Evolutionary conservation across 2,329 filamentous ascomycete genomes (phyloP), one percentile per base, ranked within the genome.

Genomic region (Sphaerulina vaccinii): DNA sequence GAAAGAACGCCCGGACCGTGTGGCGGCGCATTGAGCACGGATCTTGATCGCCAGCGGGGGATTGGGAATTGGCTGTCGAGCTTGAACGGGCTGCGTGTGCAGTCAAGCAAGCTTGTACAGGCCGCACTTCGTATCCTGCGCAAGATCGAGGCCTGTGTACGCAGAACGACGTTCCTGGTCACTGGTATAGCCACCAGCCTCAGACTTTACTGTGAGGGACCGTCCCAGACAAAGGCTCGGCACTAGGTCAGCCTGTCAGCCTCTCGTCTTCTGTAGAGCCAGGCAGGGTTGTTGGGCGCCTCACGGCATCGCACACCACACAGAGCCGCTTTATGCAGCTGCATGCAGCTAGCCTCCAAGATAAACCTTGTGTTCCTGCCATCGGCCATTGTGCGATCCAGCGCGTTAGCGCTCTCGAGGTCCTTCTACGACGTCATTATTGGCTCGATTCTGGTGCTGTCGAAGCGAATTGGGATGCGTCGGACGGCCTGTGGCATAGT

Each of bases 331-430:
- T 37, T 24, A 35, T 51, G 48, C 23, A 38, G 33, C 37, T 36
- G 19, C 39, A 53, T 52, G 56, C 55, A 43, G 42, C 52, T 51
- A 54, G 49, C 52, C 46, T 46, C 21, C 24, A 33, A 46, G 43
- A 46, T 44, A 35, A 54, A 56, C 42, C 48, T 56, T 58, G 56
- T 56, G 29, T 43, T 36, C 51, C 53, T 51, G 54, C 56, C 48
- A 54, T 55, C 52, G 49, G 51, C 24, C 24, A 13, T 10, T 53
- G 51, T 56, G 35, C 53, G 4, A 42, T 29, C 18, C 21, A 10
- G 13, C 13, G 10, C 13, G 19, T 24, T 21, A 10, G 15, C 43
- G 41, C 18, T 36, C 13, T 18, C 15, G n/a, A 33, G 18, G n/a
- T 6, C 37, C 27, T n/a, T 42, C 47, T 13, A 29, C 19, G 37